Percentiles rank a stretch among this genome's conserved stretches.
These are phyloP conservation scores for Gautieria morchelliformis DNA, from an alignment of 768 basidiomycete genomes.

Conservation along the genomic window DNA sequence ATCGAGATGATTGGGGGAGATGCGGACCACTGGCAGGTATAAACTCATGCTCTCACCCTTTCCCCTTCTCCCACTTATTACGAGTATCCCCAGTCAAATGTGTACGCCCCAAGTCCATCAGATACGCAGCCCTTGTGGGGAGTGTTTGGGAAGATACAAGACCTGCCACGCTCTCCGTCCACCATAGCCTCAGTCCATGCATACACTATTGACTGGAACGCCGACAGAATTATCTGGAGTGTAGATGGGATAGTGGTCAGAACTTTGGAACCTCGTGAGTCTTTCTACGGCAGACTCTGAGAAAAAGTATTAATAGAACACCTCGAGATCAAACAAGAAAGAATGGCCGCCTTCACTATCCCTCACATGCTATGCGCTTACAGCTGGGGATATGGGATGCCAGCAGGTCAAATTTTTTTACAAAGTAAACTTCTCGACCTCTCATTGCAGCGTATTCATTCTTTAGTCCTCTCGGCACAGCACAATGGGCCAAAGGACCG, in stretches of 20 bases:
- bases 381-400: constrained; percentile 41
- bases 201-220: constrained; percentile 33
- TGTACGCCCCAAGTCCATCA: constrained; percentile 25
- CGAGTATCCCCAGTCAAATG: constrained; percentile 12
- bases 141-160: constrained; percentile 26
- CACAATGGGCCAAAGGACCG: constrained; percentile 35
- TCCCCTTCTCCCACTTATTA: background rate
- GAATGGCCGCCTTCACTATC: constrained; percentile 27
- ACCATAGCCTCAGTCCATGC: constrained; percentile 18
- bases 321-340: constrained; percentile 23
- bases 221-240: constrained; percentile 30
- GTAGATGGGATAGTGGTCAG: constrained; percentile 27
- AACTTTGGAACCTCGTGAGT: constrained; percentile 21
- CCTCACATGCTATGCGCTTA: constrained; percentile 26
- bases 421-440: background rate
- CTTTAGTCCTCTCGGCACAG: constrained; percentile 25
- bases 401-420: constrained; percentile 14
- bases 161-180: constrained; percentile 13
- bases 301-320: background rate
- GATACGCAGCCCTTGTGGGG: constrained; percentile 27
- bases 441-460: background rate
- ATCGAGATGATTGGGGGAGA: constrained; percentile 34
- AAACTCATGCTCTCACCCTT: background rate
- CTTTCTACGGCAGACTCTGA: background rate
- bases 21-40: constrained; percentile 25